A percentile compares a stretch with the other conserved stretches of the same genome.
Evolutionary conservation across 768 basidiomycete genomes (phyloP).

Genomic region (Xanthoconium purpureum): DNA sequence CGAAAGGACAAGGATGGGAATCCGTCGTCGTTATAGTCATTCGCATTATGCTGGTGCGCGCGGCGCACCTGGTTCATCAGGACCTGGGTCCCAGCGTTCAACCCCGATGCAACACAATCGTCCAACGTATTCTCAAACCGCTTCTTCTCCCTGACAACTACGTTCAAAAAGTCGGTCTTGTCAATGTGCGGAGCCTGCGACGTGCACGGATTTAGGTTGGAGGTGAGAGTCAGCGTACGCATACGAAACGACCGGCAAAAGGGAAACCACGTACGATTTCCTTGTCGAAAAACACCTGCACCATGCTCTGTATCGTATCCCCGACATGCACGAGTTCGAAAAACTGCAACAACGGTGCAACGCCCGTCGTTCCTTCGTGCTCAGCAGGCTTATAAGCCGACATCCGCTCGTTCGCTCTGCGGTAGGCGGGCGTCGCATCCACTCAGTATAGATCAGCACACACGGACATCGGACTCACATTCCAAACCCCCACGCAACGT

Average conservation of each 20-base stretch:
- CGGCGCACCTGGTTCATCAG: slow-evolving; percentile 82
- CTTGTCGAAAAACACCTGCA: slow-evolving; percentile 98
- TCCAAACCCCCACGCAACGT: slow-evolving; percentile 77
- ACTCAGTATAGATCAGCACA: not conserved
- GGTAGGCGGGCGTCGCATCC: not conserved
- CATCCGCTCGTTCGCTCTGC: slow-evolving; percentile 88
- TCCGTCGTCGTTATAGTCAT: not conserved
- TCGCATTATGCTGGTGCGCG: no score
- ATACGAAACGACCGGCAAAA: not conserved
- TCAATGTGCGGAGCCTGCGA: slow-evolving; percentile 81
- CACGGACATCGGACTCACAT: slow-evolving; percentile 43
- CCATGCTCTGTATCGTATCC: slow-evolving; percentile 96
- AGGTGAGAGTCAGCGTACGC: not conserved
- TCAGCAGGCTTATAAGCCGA: slow-evolving; percentile 84
- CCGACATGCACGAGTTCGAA: slow-evolving; percentile 97
- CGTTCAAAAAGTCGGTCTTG: slow-evolving; percentile 88
- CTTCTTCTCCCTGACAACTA: slow-evolving; percentile 95
- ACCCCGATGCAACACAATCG: slow-evolving; percentile 87
- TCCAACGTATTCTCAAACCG: slow-evolving; percentile 89
- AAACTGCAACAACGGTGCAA: slow-evolving; percentile 93
- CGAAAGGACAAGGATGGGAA: not conserved
- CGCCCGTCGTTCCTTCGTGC: slow-evolving; percentile 73
- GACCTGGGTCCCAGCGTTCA: slow-evolving; percentile 94
- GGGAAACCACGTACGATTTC: slow-evolving; percentile 60
- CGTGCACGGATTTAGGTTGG: not conserved